Percentiles rank a stretch among this genome's conserved stretches.
Conservation (phyloP, 768 basidiomycete species). For the Lentinus brumalis region DNA sequence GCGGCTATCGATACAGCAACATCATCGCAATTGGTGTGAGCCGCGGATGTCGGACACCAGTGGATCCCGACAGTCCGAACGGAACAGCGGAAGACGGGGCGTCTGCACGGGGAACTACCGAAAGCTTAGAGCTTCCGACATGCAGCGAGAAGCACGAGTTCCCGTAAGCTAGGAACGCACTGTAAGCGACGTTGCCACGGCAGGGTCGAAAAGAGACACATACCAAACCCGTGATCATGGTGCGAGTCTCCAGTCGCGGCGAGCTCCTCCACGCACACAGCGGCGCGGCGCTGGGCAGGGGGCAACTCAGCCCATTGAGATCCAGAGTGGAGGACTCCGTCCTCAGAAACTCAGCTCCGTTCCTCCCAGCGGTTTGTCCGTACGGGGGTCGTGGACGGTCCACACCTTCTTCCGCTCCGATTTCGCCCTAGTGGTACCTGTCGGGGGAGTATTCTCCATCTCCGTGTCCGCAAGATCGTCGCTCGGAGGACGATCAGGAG, state of each 20-base stretch:
- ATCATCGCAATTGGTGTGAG: not conserved
- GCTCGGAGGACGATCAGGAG: constrained; percentile 2
- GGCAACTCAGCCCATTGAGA: not conserved
- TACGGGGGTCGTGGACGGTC: constrained; percentile 13
- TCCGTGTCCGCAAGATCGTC: constrained; percentile 1
- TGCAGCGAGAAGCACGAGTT: not conserved
- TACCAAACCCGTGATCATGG: not conserved
- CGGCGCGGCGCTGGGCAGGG: constrained; percentile 8
- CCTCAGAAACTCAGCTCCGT: constrained; percentile 21
- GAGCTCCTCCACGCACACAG: not conserved
- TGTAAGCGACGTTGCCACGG: not conserved
- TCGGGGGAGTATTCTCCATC: not conserved
- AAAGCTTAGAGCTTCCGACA: not conserved
- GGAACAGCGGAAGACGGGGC: not conserved
- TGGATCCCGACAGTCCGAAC: not conserved
- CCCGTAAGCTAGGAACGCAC: not conserved
- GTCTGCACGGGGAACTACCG: not conserved
- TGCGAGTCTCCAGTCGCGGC: not conserved
- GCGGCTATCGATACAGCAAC: not conserved
- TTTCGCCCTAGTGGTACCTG: not conserved
- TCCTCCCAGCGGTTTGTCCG: constrained; percentile 1
- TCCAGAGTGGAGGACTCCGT: not conserved
- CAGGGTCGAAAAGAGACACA: no score
- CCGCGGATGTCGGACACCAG: not conserved
- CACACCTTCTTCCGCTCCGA: constrained; percentile 9